phyloP scores from a whole-genome alignment of 75 land plant genomes.

The Azolla pinnata region DNA sequence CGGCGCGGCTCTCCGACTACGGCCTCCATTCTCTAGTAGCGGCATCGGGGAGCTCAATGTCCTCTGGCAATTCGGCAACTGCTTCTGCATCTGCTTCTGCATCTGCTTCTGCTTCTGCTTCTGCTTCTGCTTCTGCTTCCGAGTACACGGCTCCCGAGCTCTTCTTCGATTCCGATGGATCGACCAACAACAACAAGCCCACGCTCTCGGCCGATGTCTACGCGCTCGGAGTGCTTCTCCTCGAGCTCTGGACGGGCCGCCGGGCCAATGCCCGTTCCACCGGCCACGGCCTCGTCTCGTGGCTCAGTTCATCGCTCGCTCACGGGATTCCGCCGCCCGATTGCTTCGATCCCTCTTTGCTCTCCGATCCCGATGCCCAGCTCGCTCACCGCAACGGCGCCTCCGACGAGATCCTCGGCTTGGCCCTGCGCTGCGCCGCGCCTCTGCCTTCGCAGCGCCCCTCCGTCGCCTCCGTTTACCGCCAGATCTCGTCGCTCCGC shows the following conservation, averaged over 20 bases:
- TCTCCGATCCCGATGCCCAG: constrained; percentile 23
- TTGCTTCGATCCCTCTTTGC: constrained; percentile 55
- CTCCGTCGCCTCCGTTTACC: constrained; percentile 54
- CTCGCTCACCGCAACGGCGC: constrained; percentile 46
- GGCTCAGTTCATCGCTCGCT: constrained; percentile 80
- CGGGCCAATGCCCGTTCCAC: constrained; percentile 84
- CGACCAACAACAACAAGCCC: constrained; percentile 44
- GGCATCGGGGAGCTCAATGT: constrained; percentile 88
- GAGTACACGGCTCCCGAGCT: constrained; percentile 95
- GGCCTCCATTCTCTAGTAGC: too few species aligned
- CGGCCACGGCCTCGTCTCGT: constrained; percentile 72
- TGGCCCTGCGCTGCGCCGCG: constrained; percentile 65
- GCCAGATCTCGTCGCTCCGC: too few species aligned
- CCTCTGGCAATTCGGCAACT: constrained; percentile 69
- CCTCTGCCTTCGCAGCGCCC: constrained; percentile 58
- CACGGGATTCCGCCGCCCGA: constrained; percentile 66
- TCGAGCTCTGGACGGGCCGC: constrained; percentile 82
- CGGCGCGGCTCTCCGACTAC: constrained; percentile 71
- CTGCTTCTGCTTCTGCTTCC: constrained; percentile 82
- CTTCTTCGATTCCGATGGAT: too few species aligned
- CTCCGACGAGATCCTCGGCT: constrained; percentile 67
- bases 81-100: constrained; percentile 83
- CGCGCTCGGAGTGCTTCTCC: constrained; percentile 83
- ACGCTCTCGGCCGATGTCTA: constrained; percentile 80
- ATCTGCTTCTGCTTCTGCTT: constrained; percentile 86